phyloP scores from a whole-genome alignment of 208 protist species.

The Leishmania arabica region DNA sequence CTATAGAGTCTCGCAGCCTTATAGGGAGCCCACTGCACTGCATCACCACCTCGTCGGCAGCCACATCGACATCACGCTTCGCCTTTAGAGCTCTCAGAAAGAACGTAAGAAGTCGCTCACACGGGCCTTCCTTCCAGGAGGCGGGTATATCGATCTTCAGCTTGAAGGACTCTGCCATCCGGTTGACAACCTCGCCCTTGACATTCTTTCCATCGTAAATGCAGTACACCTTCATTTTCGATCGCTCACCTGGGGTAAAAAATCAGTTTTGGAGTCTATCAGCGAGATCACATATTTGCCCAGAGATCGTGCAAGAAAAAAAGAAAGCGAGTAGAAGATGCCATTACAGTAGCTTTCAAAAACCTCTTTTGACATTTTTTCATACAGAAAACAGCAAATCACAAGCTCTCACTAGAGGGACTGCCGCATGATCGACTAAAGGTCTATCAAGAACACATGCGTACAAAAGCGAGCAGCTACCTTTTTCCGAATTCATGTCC shows the following conservation, averaged over 20 bases:
- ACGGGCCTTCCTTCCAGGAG: slow-evolving; percentile 34
- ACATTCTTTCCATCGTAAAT: slow-evolving; percentile 70
- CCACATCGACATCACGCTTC: slow-evolving; percentile 37
- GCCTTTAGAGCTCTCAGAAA: slow-evolving; percentile 44
- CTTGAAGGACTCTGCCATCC: slow-evolving; percentile 49
- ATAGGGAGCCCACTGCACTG: slow-evolving; percentile 61
- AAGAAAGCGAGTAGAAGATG: no score
- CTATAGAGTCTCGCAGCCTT: slow-evolving; percentile 42
- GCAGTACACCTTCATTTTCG: slow-evolving; percentile 76
- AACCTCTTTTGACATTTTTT: no score
- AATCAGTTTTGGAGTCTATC: no score
- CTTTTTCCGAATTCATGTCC: no score
- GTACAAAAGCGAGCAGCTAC: no score
- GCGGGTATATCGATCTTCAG: slow-evolving; percentile 51
- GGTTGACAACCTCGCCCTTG: slow-evolving; percentile 29
- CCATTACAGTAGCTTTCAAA: no score
- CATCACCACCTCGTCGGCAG: slow-evolving; percentile 42
- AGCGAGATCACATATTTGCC: background rate
- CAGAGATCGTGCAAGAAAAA: no score
- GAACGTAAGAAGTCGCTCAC: slow-evolving; percentile 36
- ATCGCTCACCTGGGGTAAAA: background rate
- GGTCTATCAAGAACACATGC: no score
- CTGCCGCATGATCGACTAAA: no score
- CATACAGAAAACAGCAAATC: no score
- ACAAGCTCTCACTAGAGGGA: no score